These are phyloP conservation scores for Hymenoscyphus occultus DNA, from an alignment of 2,329 filamentous ascomycete species.

Conservation along the genomic window DNA sequence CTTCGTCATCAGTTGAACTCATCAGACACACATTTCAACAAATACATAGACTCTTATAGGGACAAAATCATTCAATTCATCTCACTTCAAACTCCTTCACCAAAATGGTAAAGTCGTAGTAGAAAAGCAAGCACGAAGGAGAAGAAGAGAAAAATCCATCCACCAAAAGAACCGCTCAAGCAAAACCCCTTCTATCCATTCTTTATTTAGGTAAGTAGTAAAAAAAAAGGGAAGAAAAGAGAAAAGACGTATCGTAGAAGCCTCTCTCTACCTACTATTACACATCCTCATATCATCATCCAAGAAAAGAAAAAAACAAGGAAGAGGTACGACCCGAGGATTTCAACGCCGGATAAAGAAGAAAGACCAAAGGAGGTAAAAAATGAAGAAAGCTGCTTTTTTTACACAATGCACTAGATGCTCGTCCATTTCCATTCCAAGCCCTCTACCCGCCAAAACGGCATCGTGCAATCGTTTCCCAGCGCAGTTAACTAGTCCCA, in stretches of 20 bases:
- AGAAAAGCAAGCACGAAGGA: too few species aligned
- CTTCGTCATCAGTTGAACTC: too few species aligned
- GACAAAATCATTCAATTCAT: too few species aligned
- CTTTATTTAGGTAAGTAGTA: slow-evolving; percentile 10
- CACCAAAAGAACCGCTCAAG: neutral
- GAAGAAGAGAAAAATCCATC: too few species aligned
- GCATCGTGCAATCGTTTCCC: slow-evolving; percentile 5
- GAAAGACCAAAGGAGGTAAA: slow-evolving; percentile 7
- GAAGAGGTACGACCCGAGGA: slow-evolving; percentile 27
- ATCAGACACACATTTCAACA: too few species aligned
- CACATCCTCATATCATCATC: neutral
- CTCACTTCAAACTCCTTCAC: too few species aligned
- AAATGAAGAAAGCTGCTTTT: neutral
- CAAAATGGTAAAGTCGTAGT: too few species aligned
- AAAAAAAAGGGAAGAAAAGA: slow-evolving; percentile 11
- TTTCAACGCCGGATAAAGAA: slow-evolving; percentile 9
- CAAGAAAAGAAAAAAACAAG: slow-evolving; percentile 30
- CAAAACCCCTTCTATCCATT: slow-evolving; percentile 16
- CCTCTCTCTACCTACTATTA: slow-evolving; percentile 15
- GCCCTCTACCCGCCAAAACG: neutral
- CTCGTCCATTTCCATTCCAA: neutral
- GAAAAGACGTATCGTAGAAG: slow-evolving; percentile 11
- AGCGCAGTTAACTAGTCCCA: slow-evolving; percentile 13
- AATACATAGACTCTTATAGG: too few species aligned
- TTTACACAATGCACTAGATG: slow-evolving; percentile 19